Conservation (phyloP, 2,329 filamentous ascomycete species). For the Fusarium continuum region DNA sequence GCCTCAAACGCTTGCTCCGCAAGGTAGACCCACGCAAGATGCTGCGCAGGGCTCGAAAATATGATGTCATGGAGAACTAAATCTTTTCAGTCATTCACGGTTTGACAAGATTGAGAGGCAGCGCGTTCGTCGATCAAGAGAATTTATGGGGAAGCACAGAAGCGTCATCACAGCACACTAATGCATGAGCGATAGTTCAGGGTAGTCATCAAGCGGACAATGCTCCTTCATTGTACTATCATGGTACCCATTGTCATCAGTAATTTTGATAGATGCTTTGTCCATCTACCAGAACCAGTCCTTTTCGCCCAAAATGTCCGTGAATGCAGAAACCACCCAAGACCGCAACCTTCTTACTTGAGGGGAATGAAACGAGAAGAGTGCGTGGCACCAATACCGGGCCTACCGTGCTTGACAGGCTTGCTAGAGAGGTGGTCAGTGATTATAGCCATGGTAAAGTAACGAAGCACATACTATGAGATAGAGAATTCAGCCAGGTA, state of each 20-base stretch:
- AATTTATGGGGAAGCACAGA: background rate
- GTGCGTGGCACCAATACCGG: conserved; percentile 99
- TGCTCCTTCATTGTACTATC: conserved; percentile 56
- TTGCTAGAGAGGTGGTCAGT: conserved; percentile 75
- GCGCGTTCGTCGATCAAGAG: background rate
- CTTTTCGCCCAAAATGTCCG: conserved; percentile 66
- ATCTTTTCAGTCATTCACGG: background rate
- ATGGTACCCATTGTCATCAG: conserved; percentile 57
- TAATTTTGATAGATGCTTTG: conserved; percentile 56
- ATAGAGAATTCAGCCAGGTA: conserved; percentile 99
- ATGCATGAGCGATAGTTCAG: conserved; percentile 29
- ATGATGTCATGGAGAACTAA: background rate
- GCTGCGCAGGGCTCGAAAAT: background rate
- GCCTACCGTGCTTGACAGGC: conserved; percentile 99
- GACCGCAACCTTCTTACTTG: conserved; percentile 82
- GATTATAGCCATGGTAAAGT: background rate
- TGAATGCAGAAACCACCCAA: conserved; percentile 66
- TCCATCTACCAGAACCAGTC: conserved; percentile 63
- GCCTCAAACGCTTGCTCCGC: background rate
- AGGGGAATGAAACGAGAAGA: conserved; percentile 99
- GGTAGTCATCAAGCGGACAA: conserved; percentile 49
- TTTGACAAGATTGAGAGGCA: background rate
- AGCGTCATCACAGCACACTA: conserved; percentile 15
- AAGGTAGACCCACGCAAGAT: background rate
- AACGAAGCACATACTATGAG: conserved; percentile 82